Percentiles rank a stretch among this genome's conserved stretches.
Evolutionary conservation across 805 yeast species (phyloP).

Genomic region (Candida incommunis): DNA sequence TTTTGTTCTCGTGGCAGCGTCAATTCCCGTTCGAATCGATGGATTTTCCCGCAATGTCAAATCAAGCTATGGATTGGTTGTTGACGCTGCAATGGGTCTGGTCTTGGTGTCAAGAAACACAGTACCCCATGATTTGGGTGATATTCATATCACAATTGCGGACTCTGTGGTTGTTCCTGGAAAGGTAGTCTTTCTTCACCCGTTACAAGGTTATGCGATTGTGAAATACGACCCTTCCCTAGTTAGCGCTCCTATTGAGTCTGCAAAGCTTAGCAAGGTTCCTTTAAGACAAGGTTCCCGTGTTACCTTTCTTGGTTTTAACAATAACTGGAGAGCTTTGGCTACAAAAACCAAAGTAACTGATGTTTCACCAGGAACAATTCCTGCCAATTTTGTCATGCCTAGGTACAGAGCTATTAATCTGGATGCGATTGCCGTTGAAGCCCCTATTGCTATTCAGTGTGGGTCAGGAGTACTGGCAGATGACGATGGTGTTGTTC

Average conservation of each 20-base stretch:
- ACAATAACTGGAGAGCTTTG: conserved; percentile 51
- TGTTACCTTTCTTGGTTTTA: conserved; percentile 68
- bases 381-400: conserved; percentile 50
- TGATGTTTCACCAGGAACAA: conserved; percentile 58
- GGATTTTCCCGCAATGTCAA: conserved; percentile 51
- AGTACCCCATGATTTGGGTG: conserved; percentile 74
- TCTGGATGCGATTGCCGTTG: conserved; percentile 61
- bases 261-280: conserved; percentile 45
- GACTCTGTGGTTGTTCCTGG: conserved; percentile 76
- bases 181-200: conserved; percentile 70
- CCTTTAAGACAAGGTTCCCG: conserved; percentile 65
- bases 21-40: conserved; percentile 59
- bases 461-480: conserved; percentile 71
- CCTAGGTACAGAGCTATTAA: conserved; percentile 84
- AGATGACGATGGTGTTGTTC: conserved; percentile 61
- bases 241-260: conserved; percentile 52
- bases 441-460: conserved; percentile 55
- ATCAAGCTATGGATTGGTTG: conserved; percentile 61
- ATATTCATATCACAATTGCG: conserved; percentile 66
- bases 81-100: conserved; percentile 70
- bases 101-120: conserved; percentile 63
- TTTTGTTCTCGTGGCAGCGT: conserved; percentile 55
- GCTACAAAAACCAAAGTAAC: conserved; percentile 65
- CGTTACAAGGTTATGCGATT: conserved; percentile 74
- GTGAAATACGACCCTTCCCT: conserved; percentile 67